Evolutionary conservation across 345 rosid genomes (phyloP), one percentile per base, ranked within the genome.

Genomic region (Euphorbia pulcherrima): DNA sequence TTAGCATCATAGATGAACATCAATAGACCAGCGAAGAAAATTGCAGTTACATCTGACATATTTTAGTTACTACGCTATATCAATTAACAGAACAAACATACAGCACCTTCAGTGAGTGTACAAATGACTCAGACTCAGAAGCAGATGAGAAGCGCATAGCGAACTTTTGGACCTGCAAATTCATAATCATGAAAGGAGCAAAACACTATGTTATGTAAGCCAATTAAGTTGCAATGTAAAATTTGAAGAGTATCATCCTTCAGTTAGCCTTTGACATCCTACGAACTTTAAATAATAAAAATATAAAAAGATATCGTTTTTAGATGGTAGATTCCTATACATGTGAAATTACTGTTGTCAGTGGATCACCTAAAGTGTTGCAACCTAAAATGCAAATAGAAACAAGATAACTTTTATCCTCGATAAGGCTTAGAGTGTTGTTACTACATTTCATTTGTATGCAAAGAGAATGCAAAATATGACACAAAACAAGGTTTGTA

Each of bases 91-190:
- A 18, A 7, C 1, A 51, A 8, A 60, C 5, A 13, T 33, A 33
- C 2, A 6, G 14, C 41, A 68, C 68, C 77, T 62, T 73, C n/a
- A 68, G 41, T 30, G 46, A 29, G 39, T 61, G 29, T 26, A 62
- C n/a, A 53, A 68, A 68, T 24, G 47, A n/a, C 30, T 68, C 63
- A n/a, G 72, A 52, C 10, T 67, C 62, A 67, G 72, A 52, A 67
- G 62, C 53, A 52, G 58, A 24, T 24, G 54, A 41, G 54, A 73
- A 67, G 29, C 58, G 57, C 72, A 67, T 53, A 7, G 68, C 72
- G 41, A 67, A 67, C 57, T 73, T 67, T 67, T 67, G 77, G 68
- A 73, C 77, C 68, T 67, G 63, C 67, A 66, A 66, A 46, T 14
- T 62, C 18, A 33, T 33, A 3, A 33, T 33, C 37, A 33, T 8